These are phyloP conservation scores for Juncus effusus DNA, from an alignment of 176 grass and related monocot genomes.

Conservation along the genomic window DNA sequence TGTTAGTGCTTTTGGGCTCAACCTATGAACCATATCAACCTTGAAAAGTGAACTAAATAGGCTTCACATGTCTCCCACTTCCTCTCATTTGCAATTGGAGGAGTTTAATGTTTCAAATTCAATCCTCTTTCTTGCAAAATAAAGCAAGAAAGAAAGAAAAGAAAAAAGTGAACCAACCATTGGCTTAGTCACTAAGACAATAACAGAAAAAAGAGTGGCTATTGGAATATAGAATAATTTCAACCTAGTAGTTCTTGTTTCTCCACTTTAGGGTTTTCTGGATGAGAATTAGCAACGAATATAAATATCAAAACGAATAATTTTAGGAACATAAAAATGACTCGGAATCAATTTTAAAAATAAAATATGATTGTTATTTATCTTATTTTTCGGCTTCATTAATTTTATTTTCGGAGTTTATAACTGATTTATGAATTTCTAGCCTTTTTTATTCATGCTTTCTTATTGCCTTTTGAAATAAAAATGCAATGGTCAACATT, in stretches of 20 bases:
- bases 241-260: slow-evolving; percentile 6
- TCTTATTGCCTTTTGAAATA: neutral
- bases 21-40: slow-evolving; percentile 13
- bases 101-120: slow-evolving; percentile 6
- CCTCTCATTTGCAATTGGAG: neutral
- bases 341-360: neutral
- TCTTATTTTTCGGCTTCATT: no score
- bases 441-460: no score
- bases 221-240: slow-evolving; percentile 17
- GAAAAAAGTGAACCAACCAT: slow-evolving; percentile 27
- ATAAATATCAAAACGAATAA: neutral
- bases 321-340: neutral
- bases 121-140: slow-evolving; percentile 5
- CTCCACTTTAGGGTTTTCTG: slow-evolving; percentile 16
- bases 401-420: no score
- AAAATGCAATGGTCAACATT: neutral
- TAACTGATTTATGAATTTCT: no score
- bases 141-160: no score
- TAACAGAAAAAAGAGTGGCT: slow-evolving; percentile 1
- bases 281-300: slow-evolving; percentile 19
- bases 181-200: slow-evolving; percentile 26
- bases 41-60: slow-evolving; percentile 21
- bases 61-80: slow-evolving; percentile 27
- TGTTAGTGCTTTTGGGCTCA: slow-evolving; percentile 10
- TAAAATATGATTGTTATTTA: neutral